Conservation (phyloP, 2,329 filamentous ascomycete genomes). For the Pseudogymnoascus sp. region DNA sequence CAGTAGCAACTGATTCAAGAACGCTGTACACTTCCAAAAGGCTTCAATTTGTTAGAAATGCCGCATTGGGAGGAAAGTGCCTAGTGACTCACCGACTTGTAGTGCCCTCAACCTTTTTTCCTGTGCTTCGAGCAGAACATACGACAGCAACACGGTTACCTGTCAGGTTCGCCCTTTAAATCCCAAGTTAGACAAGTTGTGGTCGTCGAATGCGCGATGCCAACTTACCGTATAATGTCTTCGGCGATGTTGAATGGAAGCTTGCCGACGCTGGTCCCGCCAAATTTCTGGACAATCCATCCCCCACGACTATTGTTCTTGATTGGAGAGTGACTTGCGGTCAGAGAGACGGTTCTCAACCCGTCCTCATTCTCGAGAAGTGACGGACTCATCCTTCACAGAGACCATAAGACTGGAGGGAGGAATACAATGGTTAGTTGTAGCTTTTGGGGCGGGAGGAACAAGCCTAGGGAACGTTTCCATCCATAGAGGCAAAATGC, state of each 20-base stretch:
- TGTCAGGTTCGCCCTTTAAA: slow-evolving; percentile 48
- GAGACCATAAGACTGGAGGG: background rate
- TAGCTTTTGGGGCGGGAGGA: background rate
- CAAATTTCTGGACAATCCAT: slow-evolving; percentile 93
- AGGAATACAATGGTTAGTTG: background rate
- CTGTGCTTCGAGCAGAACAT: slow-evolving; percentile 89
- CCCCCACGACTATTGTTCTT: slow-evolving; percentile 30
- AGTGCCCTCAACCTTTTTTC: slow-evolving; percentile 89
- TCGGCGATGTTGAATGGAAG: slow-evolving; percentile 70
- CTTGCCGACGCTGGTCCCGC: slow-evolving; percentile 91
- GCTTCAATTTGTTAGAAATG: slow-evolving; percentile 11
- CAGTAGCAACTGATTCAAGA: slow-evolving; percentile 45
- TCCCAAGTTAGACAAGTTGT: slow-evolving; percentile 10
- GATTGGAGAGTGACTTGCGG: slow-evolving; percentile 9
- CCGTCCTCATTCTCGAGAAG: slow-evolving; percentile 8
- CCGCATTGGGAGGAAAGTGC: background rate
- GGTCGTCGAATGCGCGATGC: background rate
- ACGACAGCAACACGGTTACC: slow-evolving; percentile 79
- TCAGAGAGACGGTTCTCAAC: slow-evolving; percentile 2
- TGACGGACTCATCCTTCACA: slow-evolving; percentile 10
- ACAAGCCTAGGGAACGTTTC: background rate
- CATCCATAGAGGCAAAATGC: background rate
- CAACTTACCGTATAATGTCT: slow-evolving; percentile 56
- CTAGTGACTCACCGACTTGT: slow-evolving; percentile 71
- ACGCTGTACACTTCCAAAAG: slow-evolving; percentile 53